Base-by-base conservation (phyloP, 139 green algal species). In the Picochlorum sp. region DNA sequence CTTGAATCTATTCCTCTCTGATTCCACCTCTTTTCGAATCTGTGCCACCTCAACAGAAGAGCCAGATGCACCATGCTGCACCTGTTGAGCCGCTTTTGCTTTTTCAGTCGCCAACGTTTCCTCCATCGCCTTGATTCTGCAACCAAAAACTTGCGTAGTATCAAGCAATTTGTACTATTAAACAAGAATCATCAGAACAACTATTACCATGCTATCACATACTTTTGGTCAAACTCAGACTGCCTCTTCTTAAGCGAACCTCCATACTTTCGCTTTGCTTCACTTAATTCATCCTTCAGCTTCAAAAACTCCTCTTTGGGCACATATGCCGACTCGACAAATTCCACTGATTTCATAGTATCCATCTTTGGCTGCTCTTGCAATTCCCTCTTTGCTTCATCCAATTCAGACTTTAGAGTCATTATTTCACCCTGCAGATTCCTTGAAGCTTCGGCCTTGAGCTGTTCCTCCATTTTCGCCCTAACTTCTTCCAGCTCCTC, bases 1-100 rank as follows among this genome's bases (percentile, higher is more conserved):
- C 52, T 79, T 79, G 1, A 79, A 63, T 2, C 69, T 37, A 16
- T 52, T 63, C 9, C 63, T 53, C 33, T 79, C 72, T 3, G 52
- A 31, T 39, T 79, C 72, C 40, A 63, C 35, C 36, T 79, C 68
- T 55, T 66, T 64, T 50, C 39, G 33, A 33, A 73, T 67, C 20
- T 61, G 20, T 22, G 52, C 33, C 26, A 64, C 37, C 40, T 61
- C 61, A 5, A 50, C 66, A 41, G 50, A 22, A 39, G 14, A 36
- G 24, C 9, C 12, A 41, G 26, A 26, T 20, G 12, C 28, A 2
- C 13, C 50, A 25, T 9, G 45, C 50, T 57, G 29, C 12, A 26
- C 31, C 33, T 45, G 10, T 58, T 28, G 12, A 33, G 9, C 24
- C 1, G 9, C 32, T 33, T 3, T 32, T 18, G 54, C 31, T 13